phyloP scores from a whole-genome alignment of 306 rosid species.

The Rubus parviflorus region DNA sequence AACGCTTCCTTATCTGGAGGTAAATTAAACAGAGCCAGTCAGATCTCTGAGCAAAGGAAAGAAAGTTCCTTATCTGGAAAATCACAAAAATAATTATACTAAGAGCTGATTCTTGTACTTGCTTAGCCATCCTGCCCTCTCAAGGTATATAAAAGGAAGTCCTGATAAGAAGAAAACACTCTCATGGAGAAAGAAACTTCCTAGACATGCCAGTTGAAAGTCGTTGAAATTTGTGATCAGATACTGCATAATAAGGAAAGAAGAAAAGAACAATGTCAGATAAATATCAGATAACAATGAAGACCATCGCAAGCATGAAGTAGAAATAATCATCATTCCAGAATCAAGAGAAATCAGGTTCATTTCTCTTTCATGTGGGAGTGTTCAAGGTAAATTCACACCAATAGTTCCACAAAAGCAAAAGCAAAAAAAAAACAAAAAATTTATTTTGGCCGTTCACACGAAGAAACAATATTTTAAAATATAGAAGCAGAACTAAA shows the following conservation, averaged over 20 bases:
- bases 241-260: conserved; percentile 46
- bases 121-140: conserved; percentile 94
- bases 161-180: conserved; percentile 89
- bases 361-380: not conserved
- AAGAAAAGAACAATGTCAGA: conserved; percentile 11
- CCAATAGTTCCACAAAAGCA: not conserved
- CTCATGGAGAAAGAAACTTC: conserved; percentile 86
- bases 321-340: conserved; percentile 8
- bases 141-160: conserved; percentile 84
- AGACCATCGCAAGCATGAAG: not conserved
- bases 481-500: not conserved
- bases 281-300: not conserved
- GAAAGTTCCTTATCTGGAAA: not conserved
- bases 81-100: not conserved
- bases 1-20: not conserved
- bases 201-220: conserved; percentile 83
- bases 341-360: not conserved
- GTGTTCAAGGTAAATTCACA: not conserved
- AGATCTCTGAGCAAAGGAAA: not conserved
- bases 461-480: not conserved
- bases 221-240: conserved; percentile 82
- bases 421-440: not conserved
- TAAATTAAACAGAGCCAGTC: not conserved
- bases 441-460: not conserved
- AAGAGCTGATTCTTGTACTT: conserved; percentile 53